Evolutionary conservation across 108 stramenopile genomes (phyloP).

Genomic region (Epithemia pelagica): DNA sequence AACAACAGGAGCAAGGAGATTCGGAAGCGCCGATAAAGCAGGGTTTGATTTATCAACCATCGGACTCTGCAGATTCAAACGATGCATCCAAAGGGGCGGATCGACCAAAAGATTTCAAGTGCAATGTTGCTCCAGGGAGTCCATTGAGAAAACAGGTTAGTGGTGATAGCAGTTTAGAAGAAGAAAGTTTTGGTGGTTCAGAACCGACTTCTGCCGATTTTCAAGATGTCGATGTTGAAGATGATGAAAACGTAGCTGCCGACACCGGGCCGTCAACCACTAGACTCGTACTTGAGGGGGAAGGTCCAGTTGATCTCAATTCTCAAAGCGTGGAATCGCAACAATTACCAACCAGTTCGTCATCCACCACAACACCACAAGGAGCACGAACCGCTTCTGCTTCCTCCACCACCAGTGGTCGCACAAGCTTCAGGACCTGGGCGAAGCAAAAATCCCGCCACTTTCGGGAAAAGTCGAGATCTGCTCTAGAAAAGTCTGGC

Average conservation of each 20-base stretch:
- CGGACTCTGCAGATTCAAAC: background rate
- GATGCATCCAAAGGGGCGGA: background rate
- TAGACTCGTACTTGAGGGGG: background rate
- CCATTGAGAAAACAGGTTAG: background rate
- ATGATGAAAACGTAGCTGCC: background rate
- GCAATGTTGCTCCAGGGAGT: background rate
- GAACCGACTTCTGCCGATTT: background rate
- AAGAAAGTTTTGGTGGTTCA: background rate
- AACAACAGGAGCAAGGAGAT: background rate
- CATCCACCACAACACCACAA: too few species aligned
- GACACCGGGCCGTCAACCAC: background rate
- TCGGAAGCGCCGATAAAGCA: background rate
- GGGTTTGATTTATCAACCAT: conserved; percentile 1
- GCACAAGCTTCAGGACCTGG: background rate
- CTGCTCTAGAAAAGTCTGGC: background rate
- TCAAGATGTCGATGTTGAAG: background rate
- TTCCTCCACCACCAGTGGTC: background rate
- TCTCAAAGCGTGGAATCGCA: background rate
- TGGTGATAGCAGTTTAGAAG: background rate
- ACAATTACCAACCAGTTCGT: background rate
- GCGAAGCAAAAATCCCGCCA: background rate
- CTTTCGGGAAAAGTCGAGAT: conserved; percentile 4
- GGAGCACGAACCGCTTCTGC: too few species aligned
- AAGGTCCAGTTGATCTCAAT: background rate
- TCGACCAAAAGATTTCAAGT: background rate